Evolutionary conservation across 768 basidiomycete genomes (phyloP).

Genomic region (Naganishia kalamii): DNA sequence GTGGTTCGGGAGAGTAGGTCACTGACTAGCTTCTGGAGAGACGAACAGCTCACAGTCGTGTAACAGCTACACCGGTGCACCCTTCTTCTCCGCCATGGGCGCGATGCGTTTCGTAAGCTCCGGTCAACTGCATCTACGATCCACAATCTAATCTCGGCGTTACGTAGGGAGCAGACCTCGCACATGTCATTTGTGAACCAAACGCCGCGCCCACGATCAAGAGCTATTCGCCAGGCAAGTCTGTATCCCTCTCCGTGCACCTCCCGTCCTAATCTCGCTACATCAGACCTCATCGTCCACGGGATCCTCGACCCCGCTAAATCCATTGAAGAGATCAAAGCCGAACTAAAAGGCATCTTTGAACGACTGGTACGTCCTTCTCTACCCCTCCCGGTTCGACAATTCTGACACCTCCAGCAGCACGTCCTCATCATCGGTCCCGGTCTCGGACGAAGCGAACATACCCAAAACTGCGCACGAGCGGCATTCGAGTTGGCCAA

Average conservation of each 20-base stretch:
- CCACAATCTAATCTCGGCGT: neutral
- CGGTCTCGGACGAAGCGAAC: slow-evolving; percentile 79
- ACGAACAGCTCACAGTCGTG: neutral
- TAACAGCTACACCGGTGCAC: slow-evolving; percentile 86
- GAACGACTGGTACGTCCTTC: slow-evolving; percentile 56
- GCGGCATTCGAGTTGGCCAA: slow-evolving; percentile 69
- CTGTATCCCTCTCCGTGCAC: neutral
- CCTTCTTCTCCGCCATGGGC: slow-evolving; percentile 89
- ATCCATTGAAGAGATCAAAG: slow-evolving; percentile 51
- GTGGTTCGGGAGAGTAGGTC: slow-evolving; percentile 86
- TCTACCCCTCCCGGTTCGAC: neutral
- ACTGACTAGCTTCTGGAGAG: too few relatives aligned
- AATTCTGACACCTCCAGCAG: slow-evolving; percentile 16
- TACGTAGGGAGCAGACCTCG: slow-evolving; percentile 82
- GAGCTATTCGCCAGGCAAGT: slow-evolving; percentile 68
- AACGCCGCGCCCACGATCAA: slow-evolving; percentile 89
- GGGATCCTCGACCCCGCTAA: slow-evolving; percentile 70
- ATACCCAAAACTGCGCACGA: slow-evolving; percentile 80
- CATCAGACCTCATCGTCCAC: slow-evolving; percentile 82
- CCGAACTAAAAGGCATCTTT: slow-evolving; percentile 56
- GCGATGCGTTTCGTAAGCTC: slow-evolving; percentile 67
- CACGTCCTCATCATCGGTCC: slow-evolving; percentile 92
- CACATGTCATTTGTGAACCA: slow-evolving; percentile 95
- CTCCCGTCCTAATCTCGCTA: neutral
- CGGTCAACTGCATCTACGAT: slow-evolving; percentile 31